Percentiles rank a stretch among this genome's conserved stretches.
Conservation (phyloP, 164 flowering plant species). For the Chimonanthus praecox region DNA sequence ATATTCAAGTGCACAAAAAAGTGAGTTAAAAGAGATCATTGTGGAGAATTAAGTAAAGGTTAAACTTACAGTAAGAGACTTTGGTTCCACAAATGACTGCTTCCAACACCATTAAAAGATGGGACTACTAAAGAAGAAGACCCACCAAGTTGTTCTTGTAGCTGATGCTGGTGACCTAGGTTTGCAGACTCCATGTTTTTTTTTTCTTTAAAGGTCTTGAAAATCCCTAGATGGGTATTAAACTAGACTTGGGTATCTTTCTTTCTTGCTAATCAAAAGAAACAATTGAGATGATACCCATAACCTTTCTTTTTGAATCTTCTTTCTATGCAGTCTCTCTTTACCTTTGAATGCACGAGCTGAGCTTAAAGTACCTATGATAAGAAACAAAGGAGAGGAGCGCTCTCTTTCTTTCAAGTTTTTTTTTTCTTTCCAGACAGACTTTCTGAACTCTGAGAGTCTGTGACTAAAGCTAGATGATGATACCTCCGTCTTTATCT, state of each 20-base stretch:
- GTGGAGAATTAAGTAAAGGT: background rate
- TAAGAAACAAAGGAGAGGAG: slow-evolving; percentile 27
- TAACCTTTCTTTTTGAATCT: slow-evolving; percentile 37
- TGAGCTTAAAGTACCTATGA: slow-evolving; percentile 42
- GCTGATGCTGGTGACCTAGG: slow-evolving; percentile 48
- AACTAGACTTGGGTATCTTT: slow-evolving; percentile 32
- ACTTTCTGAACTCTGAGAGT: slow-evolving; percentile 20
- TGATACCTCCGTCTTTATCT: background rate
- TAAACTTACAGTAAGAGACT: slow-evolving; percentile 49
- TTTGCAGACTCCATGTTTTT: slow-evolving; percentile 75
- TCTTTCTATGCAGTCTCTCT: slow-evolving; percentile 37
- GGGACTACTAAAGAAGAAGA: slow-evolving; percentile 41
- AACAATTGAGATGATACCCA: slow-evolving; percentile 57
- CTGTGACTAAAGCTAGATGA: slow-evolving; percentile 12
- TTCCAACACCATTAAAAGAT: slow-evolving; percentile 36
- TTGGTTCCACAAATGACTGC: slow-evolving; percentile 45
- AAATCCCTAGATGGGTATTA: slow-evolving; percentile 59
- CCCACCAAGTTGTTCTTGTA: slow-evolving; percentile 40
- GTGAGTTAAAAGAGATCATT: slow-evolving; percentile 6
- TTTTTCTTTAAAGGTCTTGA: slow-evolving; percentile 28
- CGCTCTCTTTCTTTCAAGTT: slow-evolving; percentile 7
- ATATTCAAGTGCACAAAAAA: background rate
- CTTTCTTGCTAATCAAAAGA: slow-evolving; percentile 26
- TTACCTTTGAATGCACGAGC: slow-evolving; percentile 44
- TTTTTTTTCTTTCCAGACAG: slow-evolving; percentile 14